These are phyloP conservation scores for Yamadazyma epiphylla DNA, from an alignment of 1,139 yeast species.

Conservation along the genomic window DNA sequence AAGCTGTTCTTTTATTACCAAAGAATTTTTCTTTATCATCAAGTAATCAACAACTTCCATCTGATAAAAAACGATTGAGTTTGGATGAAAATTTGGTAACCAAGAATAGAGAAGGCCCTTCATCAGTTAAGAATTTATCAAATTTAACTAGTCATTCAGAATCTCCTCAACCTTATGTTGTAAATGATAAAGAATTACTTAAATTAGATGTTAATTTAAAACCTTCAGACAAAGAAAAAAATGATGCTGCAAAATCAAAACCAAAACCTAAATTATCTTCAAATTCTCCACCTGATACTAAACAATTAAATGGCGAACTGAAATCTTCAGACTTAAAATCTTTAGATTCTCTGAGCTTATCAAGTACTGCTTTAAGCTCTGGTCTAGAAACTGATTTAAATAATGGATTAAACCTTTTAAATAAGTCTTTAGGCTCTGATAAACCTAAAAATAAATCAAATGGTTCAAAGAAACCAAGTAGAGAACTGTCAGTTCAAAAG, in stretches of 20 bases:
- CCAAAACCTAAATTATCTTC: neutral
- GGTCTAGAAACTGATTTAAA: neutral
- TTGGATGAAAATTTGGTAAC: slow-evolving; percentile 25
- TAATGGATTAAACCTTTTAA: neutral
- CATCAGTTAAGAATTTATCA: slow-evolving; percentile 16
- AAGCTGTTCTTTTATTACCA: slow-evolving; percentile 43
- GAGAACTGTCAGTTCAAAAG: slow-evolving; percentile 12
- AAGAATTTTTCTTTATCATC: slow-evolving; percentile 35
- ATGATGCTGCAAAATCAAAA: neutral
- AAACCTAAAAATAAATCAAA: neutral
- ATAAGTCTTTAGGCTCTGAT: neutral
- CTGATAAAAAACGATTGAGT: slow-evolving; percentile 23
- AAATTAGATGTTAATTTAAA: slow-evolving; percentile 5
- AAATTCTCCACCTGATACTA: neutral
- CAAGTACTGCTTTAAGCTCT: no score
- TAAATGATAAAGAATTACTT: slow-evolving; percentile 3
- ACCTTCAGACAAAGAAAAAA: neutral
- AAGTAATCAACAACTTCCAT: slow-evolving; percentile 4
- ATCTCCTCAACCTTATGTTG: slow-evolving; percentile 5
- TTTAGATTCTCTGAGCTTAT: no score
- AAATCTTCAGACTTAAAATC: no score
- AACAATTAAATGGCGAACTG: no score
- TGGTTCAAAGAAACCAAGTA: slow-evolving; percentile 2
- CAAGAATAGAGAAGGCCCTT: slow-evolving; percentile 13
- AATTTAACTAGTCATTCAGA: slow-evolving; percentile 12